Conservation (phyloP, 805 yeast genomes). For the Wickerhamiella parazyma region DNA sequence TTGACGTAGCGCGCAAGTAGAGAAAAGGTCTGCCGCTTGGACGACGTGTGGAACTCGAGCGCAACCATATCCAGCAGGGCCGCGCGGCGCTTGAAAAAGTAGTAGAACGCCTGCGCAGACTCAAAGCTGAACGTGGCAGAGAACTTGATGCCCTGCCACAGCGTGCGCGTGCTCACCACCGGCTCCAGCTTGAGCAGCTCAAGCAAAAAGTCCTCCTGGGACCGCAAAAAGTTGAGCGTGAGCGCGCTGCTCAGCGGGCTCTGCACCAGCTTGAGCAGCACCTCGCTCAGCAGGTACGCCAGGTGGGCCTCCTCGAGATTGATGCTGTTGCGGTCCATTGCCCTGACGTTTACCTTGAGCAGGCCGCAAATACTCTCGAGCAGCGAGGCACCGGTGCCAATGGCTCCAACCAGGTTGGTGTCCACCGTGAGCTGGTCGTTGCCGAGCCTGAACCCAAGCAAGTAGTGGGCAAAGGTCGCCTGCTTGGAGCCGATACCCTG, state of each 20-base stretch:
- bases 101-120: constrained; percentile 33
- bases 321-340: constrained; percentile 29
- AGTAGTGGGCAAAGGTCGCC: constrained; percentile 51
- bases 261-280: constrained; percentile 47
- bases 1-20: constrained; percentile 40
- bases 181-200: constrained; percentile 40
- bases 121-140: constrained; percentile 27
- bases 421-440: constrained; percentile 38
- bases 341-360: constrained; percentile 35
- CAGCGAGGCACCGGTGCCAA: constrained; percentile 41
- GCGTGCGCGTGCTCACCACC: constrained; percentile 34
- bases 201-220: constrained; percentile 36
- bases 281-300: constrained; percentile 44
- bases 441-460: constrained; percentile 59
- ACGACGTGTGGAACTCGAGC: constrained; percentile 53
- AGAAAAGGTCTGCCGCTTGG: constrained; percentile 34
- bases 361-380: constrained; percentile 40
- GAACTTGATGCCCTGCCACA: constrained; percentile 36
- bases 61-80: constrained; percentile 51
- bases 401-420: constrained; percentile 33
- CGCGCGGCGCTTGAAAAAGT: constrained; percentile 50
- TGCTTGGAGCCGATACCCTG: background rate
- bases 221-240: constrained; percentile 40
- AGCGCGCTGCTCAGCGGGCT: constrained; percentile 40
- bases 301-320: constrained; percentile 35